Evolutionary conservation across 2,329 filamentous ascomycete species (phyloP).

Genomic region (Aspergillus persii): DNA sequence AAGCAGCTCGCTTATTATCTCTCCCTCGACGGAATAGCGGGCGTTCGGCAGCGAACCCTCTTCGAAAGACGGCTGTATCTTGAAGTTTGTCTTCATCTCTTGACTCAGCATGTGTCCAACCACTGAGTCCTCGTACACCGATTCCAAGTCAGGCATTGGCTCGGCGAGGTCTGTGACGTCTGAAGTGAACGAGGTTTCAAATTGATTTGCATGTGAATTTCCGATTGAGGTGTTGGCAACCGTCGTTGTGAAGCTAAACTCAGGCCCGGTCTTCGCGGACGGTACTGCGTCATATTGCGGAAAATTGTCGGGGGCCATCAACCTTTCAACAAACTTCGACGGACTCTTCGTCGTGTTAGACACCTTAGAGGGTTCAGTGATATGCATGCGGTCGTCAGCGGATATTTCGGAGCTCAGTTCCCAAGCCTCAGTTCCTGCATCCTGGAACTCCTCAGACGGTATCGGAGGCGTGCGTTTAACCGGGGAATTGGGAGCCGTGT

Average conservation of each 20-base stretch:
- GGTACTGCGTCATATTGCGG: conserved; percentile 19
- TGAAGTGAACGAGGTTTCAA: conserved; percentile 26
- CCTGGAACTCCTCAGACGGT: not conserved
- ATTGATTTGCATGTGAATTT: conserved; percentile 2
- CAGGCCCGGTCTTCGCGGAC: conserved; percentile 4
- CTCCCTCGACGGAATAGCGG: conserved; percentile 13
- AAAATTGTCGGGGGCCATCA: conserved; percentile 16
- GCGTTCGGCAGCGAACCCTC: conserved; percentile 6
- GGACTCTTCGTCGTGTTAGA: not conserved
- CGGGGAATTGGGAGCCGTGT: conserved; percentile 33
- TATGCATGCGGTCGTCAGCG: not conserved
- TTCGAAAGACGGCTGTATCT: not conserved
- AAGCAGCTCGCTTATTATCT: conserved; percentile 30
- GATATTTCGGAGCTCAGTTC: not conserved
- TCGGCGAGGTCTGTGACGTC: conserved; percentile 29
- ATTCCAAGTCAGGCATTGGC: conserved; percentile 21
- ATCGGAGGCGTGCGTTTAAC: conserved; percentile 10
- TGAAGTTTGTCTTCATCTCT: conserved; percentile 13
- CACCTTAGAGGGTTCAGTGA: conserved; percentile 7
- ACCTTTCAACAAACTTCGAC: conserved; percentile 18
- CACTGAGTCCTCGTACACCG: conserved; percentile 28
- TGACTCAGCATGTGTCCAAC: conserved; percentile 21
- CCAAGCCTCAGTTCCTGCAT: not conserved
- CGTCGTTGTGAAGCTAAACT: conserved; percentile 24
- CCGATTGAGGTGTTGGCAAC: conserved; percentile 17